Percentiles rank a stretch among this genome's conserved stretches.
Conservation (phyloP, 2,329 filamentous ascomycete genomes). For the Phialophora chinensis region DNA sequence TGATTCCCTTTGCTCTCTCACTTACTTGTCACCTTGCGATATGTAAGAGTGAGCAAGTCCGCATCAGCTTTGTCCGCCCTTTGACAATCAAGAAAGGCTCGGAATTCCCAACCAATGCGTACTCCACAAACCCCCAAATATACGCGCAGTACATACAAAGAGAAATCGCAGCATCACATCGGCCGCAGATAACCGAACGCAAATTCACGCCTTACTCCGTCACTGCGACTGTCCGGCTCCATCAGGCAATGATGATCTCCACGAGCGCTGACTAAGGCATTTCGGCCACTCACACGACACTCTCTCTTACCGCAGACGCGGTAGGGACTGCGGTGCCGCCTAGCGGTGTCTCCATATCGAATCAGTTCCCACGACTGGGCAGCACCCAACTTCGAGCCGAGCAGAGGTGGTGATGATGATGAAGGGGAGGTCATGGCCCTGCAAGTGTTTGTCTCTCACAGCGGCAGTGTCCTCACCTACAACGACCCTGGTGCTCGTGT, state of each 20-base stretch:
- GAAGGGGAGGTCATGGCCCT: conserved; percentile 69
- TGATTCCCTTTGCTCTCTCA: not conserved
- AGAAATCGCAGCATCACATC: not conserved
- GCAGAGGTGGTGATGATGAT: conserved; percentile 27
- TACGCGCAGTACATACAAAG: not conserved
- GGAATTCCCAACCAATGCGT: not conserved
- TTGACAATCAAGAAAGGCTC: not conserved
- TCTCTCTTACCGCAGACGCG: not conserved
- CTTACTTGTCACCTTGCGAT: not conserved
- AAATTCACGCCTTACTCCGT: not conserved
- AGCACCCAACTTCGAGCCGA: conserved; percentile 5
- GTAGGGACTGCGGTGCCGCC: conserved; percentile 7
- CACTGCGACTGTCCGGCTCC: too few relatives aligned
- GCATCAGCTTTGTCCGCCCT: not conserved
- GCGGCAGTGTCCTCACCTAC: conserved; percentile 74
- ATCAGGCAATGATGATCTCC: not conserved
- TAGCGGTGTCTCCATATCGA: conserved; percentile 5
- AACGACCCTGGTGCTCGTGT: conserved; percentile 50
- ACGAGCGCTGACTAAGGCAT: conserved; percentile 16
- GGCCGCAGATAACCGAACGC: conserved; percentile 2
- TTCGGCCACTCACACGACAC: conserved; percentile 17
- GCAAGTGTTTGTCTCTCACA: conserved; percentile 89
- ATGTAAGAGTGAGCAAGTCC: not conserved
- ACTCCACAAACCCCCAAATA: not conserved
- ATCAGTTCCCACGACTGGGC: conserved; percentile 6